Evolutionary conservation across 768 basidiomycete genomes (phyloP).

Genomic region (Lepiota brunneoincarnata): DNA sequence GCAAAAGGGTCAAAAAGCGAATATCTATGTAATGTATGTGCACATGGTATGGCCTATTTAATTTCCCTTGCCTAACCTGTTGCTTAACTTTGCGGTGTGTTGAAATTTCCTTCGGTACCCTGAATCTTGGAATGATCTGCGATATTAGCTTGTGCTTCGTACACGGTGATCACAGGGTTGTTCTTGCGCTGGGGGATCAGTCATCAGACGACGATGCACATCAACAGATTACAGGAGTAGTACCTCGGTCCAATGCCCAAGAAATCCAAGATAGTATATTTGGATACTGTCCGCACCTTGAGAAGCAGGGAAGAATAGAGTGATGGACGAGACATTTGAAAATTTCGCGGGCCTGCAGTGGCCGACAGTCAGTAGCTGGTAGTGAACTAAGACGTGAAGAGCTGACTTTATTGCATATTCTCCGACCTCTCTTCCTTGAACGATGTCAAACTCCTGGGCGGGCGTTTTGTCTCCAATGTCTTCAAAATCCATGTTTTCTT

Average conservation of each 20-base stretch:
- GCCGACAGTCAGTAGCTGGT: not conserved
- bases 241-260: constrained; percentile 81
- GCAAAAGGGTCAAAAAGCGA: not conserved
- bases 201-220: constrained; percentile 1
- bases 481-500: constrained; percentile 78
- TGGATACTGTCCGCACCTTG: constrained; percentile 76
- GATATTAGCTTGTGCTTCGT: constrained; percentile 83
- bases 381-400: not conserved
- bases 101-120: constrained; percentile 66
- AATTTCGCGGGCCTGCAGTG: constrained; percentile 77
- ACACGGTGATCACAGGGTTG: constrained; percentile 80
- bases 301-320: constrained; percentile 76
- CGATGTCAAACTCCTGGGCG: constrained; percentile 71
- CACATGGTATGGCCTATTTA: constrained; percentile 13
- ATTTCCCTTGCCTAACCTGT: constrained; percentile 20
- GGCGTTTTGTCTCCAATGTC: constrained; percentile 62
- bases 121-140: constrained; percentile 87
- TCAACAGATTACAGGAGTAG: constrained; percentile 6
- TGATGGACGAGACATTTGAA: constrained; percentile 75
- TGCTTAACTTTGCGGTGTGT: constrained; percentile 28
- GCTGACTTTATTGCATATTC: constrained; percentile 83
- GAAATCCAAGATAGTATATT: constrained; percentile 83
- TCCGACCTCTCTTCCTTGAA: constrained; percentile 71
- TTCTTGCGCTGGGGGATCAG: constrained; percentile 55
- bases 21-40: not conserved